Conservation (phyloP, 2,329 filamentous ascomycete species). For the Raffaelea arxii region DNA sequence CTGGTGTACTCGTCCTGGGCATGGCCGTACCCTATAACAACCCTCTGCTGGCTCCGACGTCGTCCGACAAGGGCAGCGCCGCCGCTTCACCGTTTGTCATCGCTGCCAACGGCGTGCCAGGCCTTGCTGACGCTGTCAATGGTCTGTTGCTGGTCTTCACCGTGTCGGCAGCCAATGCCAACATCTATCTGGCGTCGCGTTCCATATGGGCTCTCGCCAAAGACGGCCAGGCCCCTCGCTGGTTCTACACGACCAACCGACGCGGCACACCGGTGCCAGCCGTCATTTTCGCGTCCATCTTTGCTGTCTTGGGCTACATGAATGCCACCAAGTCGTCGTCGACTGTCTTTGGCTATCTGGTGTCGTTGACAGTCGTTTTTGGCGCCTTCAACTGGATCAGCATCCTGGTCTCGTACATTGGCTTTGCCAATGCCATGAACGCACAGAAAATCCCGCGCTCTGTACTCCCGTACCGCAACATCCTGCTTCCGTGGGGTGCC, state of each 20-base stretch:
- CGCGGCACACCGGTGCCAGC: slow-evolving; percentile 25
- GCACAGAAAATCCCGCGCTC: slow-evolving; percentile 22
- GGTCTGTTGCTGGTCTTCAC: slow-evolving; percentile 55
- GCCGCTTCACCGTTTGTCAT: slow-evolving; percentile 58
- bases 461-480: slow-evolving; percentile 25
- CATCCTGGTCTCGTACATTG: slow-evolving; percentile 26
- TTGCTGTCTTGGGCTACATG: not conserved
- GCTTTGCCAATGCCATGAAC: slow-evolving; percentile 24
- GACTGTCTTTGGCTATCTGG: not conserved
- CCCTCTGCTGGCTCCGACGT: slow-evolving; percentile 17
- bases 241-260: not conserved
- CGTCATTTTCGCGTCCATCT: slow-evolving; percentile 61
- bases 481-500: slow-evolving; percentile 25
- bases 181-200: not conserved
- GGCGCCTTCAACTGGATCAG: slow-evolving; percentile 30
- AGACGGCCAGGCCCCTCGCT: not conserved
- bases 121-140: slow-evolving; percentile 63
- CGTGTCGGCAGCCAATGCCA: not conserved
- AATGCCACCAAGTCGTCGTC: not conserved
- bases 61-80: slow-evolving; percentile 27
- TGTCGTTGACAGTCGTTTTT: slow-evolving; percentile 25
- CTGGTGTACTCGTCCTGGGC: slow-evolving; percentile 34
- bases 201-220: not conserved
- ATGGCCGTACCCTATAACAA: slow-evolving; percentile 56
- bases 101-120: slow-evolving; percentile 52